Base-by-base conservation (phyloP, 2,329 filamentous ascomycete genomes). In the Ophiostoma australiae region DNA sequence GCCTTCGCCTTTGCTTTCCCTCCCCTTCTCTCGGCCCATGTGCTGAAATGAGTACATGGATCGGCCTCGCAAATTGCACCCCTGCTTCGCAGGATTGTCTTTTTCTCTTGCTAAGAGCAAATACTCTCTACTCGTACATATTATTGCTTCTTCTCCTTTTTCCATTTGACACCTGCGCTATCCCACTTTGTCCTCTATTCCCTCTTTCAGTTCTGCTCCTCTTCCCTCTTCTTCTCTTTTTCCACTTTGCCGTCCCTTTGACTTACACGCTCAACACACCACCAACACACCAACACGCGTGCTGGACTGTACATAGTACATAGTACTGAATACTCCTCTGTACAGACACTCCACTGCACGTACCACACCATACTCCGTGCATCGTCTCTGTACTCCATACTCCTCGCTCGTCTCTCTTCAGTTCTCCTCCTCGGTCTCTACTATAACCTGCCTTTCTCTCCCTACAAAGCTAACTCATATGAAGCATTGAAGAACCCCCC, bases 21-120 rank as follows among this genome's bases (percentile, higher is more conserved):
- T 52, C 17, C 20, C 17, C 4, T 52, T 10, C 39, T 39, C 37
- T 13, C 15, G 39, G 48, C 13, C 17, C 41, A 48, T 58, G 44
- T 48, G 20, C 27, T 27, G 55, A 61, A 33, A 63, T 63, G 58
- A 63, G 55, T 61, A 63, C 58, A 63, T 11, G 55, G 55, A 63
- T 33, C 58, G 27, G 58, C 58, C 58, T 63, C 55, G 58, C 58
- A 63, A 61, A 35, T 63, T 63, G 15, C 52, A 63, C 58, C 58
- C 58, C 58, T 63, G 58, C 27, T 20, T 55, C 15, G 13, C 41
- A 61, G 33, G 68, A 44, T 65, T 41, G 33, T 61, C 35, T 37
- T 23, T 31, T 10, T 58, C n/a, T 63, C 58, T 31, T 31, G 27
- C 27, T 31, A 31, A 31, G 27, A 31, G 27, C 27, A n/a, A n/a